A percentile compares a stretch with the other conserved stretches of the same genome.
Evolutionary conservation across 176 grass and related monocot species (phyloP).

Genomic region (Dactylis glomerata): DNA sequence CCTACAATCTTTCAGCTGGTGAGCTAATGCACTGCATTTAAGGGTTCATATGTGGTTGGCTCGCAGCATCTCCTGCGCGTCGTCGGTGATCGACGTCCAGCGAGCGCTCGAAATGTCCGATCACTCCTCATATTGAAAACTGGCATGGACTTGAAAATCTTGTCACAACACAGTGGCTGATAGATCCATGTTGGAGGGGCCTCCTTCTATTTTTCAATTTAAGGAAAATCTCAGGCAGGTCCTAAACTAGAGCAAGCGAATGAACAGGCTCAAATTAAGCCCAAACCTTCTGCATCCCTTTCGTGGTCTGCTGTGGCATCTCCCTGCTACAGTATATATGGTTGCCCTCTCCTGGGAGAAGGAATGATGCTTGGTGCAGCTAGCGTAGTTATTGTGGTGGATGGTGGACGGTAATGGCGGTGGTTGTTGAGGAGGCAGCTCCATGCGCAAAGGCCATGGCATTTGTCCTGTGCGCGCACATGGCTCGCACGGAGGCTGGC

Average conservation of each 20-base stretch:
- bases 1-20: slow-evolving; percentile 21
- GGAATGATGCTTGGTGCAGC: slow-evolving; percentile 17
- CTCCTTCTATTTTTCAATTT: neutral
- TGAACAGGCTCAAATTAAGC: neutral
- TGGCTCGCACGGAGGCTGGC: slow-evolving; percentile 6
- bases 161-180: neutral
- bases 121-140: neutral
- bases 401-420: slow-evolving; percentile 44
- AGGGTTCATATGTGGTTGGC: slow-evolving; percentile 20
- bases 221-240: neutral
- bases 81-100: slow-evolving; percentile 25
- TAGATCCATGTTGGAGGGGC: neutral
- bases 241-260: neutral
- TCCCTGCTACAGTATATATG: neutral
- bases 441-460: neutral
- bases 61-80: neutral
- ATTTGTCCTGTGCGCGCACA: slow-evolving; percentile 28
- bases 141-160: neutral
- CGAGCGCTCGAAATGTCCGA: neutral
- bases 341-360: neutral
- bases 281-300: neutral
- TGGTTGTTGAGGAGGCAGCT: slow-evolving; percentile 38
- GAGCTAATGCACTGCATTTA: slow-evolving; percentile 38
- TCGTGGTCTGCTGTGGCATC: neutral
- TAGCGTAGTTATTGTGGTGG: slow-evolving; percentile 39